Percentiles rank a stretch among this genome's conserved stretches.
phyloP scores from a whole-genome alignment of 2,329 filamentous ascomycete species.

The Microascus cirrosus region DNA sequence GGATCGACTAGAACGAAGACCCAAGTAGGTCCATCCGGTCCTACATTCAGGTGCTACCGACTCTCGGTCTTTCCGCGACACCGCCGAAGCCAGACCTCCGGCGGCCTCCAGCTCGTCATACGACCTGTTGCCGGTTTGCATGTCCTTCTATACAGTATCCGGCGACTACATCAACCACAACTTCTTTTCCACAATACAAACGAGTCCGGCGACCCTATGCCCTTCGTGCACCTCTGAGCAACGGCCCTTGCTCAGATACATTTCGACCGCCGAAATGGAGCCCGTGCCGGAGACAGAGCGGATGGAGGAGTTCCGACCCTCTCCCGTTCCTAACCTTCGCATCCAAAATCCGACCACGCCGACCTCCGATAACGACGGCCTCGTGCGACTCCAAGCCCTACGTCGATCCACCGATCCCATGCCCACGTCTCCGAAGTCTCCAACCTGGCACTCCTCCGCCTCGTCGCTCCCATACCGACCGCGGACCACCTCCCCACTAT shows the following conservation, averaged over 20 bases:
- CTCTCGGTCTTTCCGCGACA: background rate
- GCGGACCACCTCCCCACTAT: slow-evolving; percentile 30
- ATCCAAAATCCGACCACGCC: slow-evolving; percentile 25
- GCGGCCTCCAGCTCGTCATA: background rate
- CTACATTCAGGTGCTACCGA: background rate
- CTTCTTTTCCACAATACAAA: background rate
- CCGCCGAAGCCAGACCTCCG: background rate
- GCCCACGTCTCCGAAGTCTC: slow-evolving; percentile 39
- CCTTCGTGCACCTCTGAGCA: background rate
- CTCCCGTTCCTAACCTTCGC: slow-evolving; percentile 43
- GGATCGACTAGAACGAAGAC: background rate
- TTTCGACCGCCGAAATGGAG: slow-evolving; percentile 37
- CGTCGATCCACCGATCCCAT: slow-evolving; percentile 49
- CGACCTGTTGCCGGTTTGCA: background rate
- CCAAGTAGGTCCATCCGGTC: background rate
- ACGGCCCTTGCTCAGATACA: slow-evolving; percentile 1
- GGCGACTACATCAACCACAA: background rate
- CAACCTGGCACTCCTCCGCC: slow-evolving; percentile 33
- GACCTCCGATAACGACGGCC: slow-evolving; percentile 28
- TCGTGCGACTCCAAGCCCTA: slow-evolving; percentile 38
- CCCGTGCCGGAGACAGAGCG: slow-evolving; percentile 58
- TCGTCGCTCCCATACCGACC: slow-evolving; percentile 44
- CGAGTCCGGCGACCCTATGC: background rate
- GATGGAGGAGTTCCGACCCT: slow-evolving; percentile 53
- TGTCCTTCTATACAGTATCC: background rate